Evolutionary conservation across 441 rosid species (phyloP).

Genomic region (Daphne laureola): DNA sequence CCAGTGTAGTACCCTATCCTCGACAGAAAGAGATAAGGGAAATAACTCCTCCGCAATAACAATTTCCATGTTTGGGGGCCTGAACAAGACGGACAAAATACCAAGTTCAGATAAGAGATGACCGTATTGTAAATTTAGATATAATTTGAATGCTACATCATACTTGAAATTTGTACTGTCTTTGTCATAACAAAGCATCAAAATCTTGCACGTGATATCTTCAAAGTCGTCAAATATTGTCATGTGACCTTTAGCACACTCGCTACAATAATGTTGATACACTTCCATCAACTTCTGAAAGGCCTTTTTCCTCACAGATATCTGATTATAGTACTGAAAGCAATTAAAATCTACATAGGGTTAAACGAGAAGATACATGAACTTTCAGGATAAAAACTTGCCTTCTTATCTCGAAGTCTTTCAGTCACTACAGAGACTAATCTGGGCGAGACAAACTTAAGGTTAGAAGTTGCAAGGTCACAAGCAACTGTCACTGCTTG

Average conservation of each 20-base stretch:
- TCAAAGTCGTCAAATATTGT: slow-evolving; percentile 53
- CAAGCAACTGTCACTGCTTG: slow-evolving; percentile 72
- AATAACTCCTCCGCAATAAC: slow-evolving; percentile 70
- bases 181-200: slow-evolving; percentile 77
- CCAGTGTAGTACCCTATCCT: slow-evolving; percentile 79
- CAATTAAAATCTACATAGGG: too few relatives aligned
- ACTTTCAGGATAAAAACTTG: slow-evolving; percentile 17
- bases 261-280: slow-evolving; percentile 73
- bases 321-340: slow-evolving; percentile 28
- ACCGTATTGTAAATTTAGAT: too few relatives aligned
- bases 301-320: slow-evolving; percentile 78
- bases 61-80: slow-evolving; percentile 73
- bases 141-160: slow-evolving; percentile 4
- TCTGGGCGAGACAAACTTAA: slow-evolving; percentile 41
- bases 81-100: slow-evolving; percentile 14
- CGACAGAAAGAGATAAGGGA: slow-evolving; percentile 55
- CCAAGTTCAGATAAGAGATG: too few relatives aligned
- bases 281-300: slow-evolving; percentile 70
- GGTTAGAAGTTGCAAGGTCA: slow-evolving; percentile 64
- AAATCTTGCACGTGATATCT: slow-evolving; percentile 75
- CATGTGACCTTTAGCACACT: slow-evolving; percentile 66
- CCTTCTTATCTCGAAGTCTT: slow-evolving; percentile 98
- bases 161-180: slow-evolving; percentile 82
- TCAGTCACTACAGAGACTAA: slow-evolving; percentile 59
- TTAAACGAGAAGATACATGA: not conserved